Evolutionary conservation across 768 basidiomycete species (phyloP).

Genomic region (Asterophora lycoperdoides): DNA sequence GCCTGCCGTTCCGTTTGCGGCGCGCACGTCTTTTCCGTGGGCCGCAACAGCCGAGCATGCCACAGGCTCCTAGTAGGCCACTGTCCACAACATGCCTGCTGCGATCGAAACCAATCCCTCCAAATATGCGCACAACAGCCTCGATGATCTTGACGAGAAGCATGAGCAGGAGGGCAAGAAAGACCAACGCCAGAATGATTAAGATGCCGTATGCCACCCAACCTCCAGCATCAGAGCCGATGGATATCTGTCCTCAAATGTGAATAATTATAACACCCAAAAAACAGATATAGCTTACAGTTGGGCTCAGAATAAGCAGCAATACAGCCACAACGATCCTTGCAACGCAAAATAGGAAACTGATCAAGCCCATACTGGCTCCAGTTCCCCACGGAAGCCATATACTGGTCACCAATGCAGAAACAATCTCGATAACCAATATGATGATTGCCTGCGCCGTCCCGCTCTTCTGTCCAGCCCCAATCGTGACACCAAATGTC

Average conservation of each 20-base stretch:
- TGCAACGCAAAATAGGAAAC: constrained; percentile 89
- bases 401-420: constrained; percentile 84
- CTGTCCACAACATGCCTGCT: constrained; percentile 76
- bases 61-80: constrained; percentile 82
- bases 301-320: constrained; percentile 84
- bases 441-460: constrained; percentile 91
- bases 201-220: constrained; percentile 96
- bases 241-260: constrained; percentile 59
- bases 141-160: constrained; percentile 83
- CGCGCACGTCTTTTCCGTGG: constrained; percentile 36
- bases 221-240: constrained; percentile 73
- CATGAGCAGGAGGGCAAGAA: constrained; percentile 79
- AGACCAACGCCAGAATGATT: constrained; percentile 75
- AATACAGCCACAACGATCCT: constrained; percentile 88
- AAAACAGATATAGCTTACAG: constrained; percentile 48
- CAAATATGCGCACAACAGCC: constrained; percentile 71
- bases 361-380: constrained; percentile 94
- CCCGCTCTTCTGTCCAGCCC: constrained; percentile 85
- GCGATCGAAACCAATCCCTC: constrained; percentile 78
- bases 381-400: constrained; percentile 98
- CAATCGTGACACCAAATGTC: constrained; percentile 78
- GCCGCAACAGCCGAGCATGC: constrained; percentile 64
- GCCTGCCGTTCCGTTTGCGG: constrained; percentile 15
- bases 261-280: constrained; percentile 8
- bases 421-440: constrained; percentile 81